Evolutionary conservation across 2,329 filamentous ascomycete species (phyloP), one percentile per base, ranked within the genome.

Genomic region (Pezicula radicicola): DNA sequence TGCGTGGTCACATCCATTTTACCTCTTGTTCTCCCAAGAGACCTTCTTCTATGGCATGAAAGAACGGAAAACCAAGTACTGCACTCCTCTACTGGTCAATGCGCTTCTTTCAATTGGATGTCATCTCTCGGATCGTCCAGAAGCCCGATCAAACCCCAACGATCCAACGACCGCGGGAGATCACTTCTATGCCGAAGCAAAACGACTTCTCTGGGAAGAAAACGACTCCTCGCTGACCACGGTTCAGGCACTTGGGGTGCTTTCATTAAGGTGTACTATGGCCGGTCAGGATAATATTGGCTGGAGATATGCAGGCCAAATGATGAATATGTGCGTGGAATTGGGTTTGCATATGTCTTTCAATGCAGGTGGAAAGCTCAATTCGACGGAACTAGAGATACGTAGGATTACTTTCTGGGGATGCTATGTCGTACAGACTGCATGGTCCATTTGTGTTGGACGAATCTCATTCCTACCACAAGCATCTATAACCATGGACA

Each of bases 1-100:
- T 57, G 85, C 84, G 69, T 90, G 86, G 80, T 80, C 85, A 56
- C 88, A 91, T 65, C 84, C 87, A 2, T 88, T 85, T 16, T 89
- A 88, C 68, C 79, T 84, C 1, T 80, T 87, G 4, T 77, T 91
- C 45, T 87, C 85, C 81, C 55, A 60, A 46, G 60, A 62, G 28
- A 42, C 48, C n/a, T 62, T 62, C 30, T 39, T 53, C 9, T 48
- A 56, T 30, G 57, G 53, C 9, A 50, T 60, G 46, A 35, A 50
- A 8, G 49, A 53, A 28, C 46, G 54, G 21, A 55, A 56, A 25
- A 36, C 52, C 2, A 59, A 56, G 35, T 61, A 59, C 33, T 61
- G 59, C 36, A n/a, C 72, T 84, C 46, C 84, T 79, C 3, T 62
- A 25, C 50, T 62, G 5, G 56, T 62, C 30, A 62, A 61, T 50